Base-by-base conservation (phyloP, 345 rosid species). In the Melaleuca alternifolia region DNA sequence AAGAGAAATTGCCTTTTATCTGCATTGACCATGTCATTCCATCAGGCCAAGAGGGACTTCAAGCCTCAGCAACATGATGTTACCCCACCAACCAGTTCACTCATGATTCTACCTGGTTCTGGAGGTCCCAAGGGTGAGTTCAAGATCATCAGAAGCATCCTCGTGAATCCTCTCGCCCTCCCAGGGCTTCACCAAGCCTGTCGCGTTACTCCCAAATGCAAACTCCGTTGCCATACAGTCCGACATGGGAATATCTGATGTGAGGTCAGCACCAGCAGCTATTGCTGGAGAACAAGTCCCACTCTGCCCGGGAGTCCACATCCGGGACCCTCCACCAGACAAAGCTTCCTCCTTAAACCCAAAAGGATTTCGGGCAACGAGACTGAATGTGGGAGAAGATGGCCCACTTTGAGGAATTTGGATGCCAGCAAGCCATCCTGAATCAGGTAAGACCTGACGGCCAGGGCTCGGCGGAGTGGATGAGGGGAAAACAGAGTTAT, bases 281-380 rank as follows among this genome's bases (percentile, higher is more conserved):
- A 97, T 85, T 65, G 96, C 97, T 4, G 99, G 99, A 79, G 99
- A 97, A 90, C 99, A 96, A 28, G 96, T 94, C 75, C 99, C 98
- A 85, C 99, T 97, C 87, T 94, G 99, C 61, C 99, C 99, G 6
- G 99, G 99, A 85, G 98, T 96, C 98, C 99, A 96, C 98, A 97
- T 96, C 86, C 96, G 92, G 6, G 98, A 96, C 41, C 96, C 94
- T 89, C 91, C 91, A 61, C 92, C 94, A 14, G 96, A 90, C 11
- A 93, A 86, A 76, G 88, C 86, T 65, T 93, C 97, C 26, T 92
- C 95, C 86, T 89, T 90, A 46, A 94, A 94, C 51, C 94, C 93
- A 86, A 95, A 94, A 2, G 96, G 95, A 83, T 92, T 93, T 53
- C 92, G 88, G 4, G 99, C 91, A 53, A 96, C 97, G 41, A 97